Conservation (phyloP, 2,329 filamentous ascomycete species). For the Didymellaceae sp. region DNA sequence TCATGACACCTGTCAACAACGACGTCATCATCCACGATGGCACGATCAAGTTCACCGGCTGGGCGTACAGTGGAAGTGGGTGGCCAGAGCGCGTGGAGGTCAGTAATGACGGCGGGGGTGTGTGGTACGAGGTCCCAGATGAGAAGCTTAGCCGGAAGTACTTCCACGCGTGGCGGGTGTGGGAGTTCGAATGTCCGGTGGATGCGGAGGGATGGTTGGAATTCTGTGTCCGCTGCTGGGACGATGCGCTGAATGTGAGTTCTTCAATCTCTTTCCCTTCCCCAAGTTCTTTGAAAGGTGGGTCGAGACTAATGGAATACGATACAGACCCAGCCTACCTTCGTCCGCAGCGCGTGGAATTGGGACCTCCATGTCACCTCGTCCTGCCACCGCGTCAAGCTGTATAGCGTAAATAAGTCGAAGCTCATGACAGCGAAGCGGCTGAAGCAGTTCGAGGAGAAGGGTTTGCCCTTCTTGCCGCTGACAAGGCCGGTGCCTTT, state of each 20-base stretch:
- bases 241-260: conserved; percentile 53
- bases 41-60: conserved; percentile 60
- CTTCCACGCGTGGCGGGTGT: conserved; percentile 68
- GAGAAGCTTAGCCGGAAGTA: conserved; percentile 68
- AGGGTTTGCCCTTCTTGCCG: conserved; percentile 57
- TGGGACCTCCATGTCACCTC: conserved; percentile 71
- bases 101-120: conserved; percentile 66
- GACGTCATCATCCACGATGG: conserved; percentile 68
- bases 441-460: conserved; percentile 60
- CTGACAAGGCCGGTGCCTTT: conserved; percentile 63
- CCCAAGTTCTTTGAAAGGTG: too few relatives aligned
- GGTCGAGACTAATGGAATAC: too few relatives aligned
- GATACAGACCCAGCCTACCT: conserved; percentile 51
- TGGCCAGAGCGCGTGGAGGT: conserved; percentile 68
- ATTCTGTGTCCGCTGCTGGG: conserved; percentile 53
- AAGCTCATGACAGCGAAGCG: conserved; percentile 57
- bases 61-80: conserved; percentile 54
- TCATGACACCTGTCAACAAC: conserved; percentile 68
- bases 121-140: conserved; percentile 68
- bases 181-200: conserved; percentile 68
- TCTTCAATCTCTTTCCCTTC: background rate
- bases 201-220: conserved; percentile 58
- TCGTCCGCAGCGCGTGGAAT: conserved; percentile 59
- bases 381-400: conserved; percentile 63
- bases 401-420: conserved; percentile 66